phyloP scores from a whole-genome alignment of 176 grass and related monocot species.

The Avena insularis region DNA sequence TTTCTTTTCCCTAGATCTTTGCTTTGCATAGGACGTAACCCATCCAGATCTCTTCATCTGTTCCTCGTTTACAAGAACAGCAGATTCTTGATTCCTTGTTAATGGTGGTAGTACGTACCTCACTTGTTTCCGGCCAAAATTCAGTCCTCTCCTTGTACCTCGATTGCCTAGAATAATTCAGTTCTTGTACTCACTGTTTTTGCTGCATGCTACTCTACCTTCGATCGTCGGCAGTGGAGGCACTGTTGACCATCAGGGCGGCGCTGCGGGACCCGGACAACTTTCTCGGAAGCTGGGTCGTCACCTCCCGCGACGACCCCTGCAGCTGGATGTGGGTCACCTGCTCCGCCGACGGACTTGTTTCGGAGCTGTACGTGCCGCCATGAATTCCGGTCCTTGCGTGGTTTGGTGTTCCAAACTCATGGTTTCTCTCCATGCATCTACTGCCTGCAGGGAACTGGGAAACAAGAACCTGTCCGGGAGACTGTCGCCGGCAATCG shows the following conservation, averaged over 20 bases:
- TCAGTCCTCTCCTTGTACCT: no score
- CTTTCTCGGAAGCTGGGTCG: constrained; percentile 68
- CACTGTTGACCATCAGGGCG: constrained; percentile 65
- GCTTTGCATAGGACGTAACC: background rate
- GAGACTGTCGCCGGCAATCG: constrained; percentile 61
- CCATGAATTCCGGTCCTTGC: background rate
- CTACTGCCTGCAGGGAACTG: constrained; percentile 50
- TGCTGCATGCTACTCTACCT: background rate
- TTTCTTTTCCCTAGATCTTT: background rate
- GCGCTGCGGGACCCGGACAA: constrained; percentile 57
- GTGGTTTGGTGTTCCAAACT: background rate
- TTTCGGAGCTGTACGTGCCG: constrained; percentile 52
- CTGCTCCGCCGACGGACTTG: constrained; percentile 55
- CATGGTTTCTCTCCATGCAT: constrained; percentile 7
- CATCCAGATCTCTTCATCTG: background rate
- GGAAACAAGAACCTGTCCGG: constrained; percentile 62
- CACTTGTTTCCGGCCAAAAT: background rate
- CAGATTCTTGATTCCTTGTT: background rate
- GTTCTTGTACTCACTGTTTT: background rate
- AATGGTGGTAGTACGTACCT: background rate
- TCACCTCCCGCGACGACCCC: constrained; percentile 53
- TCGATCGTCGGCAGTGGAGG: constrained; percentile 47
- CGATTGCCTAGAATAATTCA: no score
- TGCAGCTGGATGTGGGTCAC: constrained; percentile 77
- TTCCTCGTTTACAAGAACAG: background rate